A percentile compares a stretch with the other conserved stretches of the same genome.
Evolutionary conservation across 83 land plant species (phyloP).

Genomic region (Picea abies): DNA sequence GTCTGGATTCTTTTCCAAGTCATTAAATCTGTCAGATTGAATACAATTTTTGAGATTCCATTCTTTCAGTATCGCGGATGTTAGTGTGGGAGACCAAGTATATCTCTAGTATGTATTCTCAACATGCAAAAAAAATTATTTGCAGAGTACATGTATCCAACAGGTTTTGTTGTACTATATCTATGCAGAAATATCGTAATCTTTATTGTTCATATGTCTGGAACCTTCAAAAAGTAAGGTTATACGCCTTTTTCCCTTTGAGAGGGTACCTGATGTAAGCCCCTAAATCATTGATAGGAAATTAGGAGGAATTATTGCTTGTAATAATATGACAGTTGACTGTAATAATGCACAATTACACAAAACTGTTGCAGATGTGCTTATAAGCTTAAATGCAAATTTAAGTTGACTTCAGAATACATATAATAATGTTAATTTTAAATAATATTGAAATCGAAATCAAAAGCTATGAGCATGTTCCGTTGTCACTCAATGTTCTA

Average conservation of each 20-base stretch:
- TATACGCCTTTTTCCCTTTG: neutral
- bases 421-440: neutral
- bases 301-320: neutral
- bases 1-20: neutral
- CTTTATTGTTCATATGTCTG: neutral
- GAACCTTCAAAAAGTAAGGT: neutral
- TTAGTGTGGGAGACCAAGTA: constrained; percentile 6
- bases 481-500: too few species aligned
- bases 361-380: neutral
- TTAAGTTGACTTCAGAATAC: neutral
- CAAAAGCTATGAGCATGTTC: neutral
- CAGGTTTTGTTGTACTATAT: neutral
- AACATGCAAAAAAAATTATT: neutral
- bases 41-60: constrained; percentile 14
- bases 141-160: constrained; percentile 10
- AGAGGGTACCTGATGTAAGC: neutral
- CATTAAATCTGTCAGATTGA: neutral
- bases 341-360: neutral
- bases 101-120: neutral
- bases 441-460: neutral
- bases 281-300: neutral
- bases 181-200: neutral
- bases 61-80: constrained; percentile 8
- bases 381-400: neutral
- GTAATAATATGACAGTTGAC: neutral